These are phyloP conservation scores for Capsicum pubescens DNA, from an alignment of 257 asterid species.

Conservation along the genomic window DNA sequence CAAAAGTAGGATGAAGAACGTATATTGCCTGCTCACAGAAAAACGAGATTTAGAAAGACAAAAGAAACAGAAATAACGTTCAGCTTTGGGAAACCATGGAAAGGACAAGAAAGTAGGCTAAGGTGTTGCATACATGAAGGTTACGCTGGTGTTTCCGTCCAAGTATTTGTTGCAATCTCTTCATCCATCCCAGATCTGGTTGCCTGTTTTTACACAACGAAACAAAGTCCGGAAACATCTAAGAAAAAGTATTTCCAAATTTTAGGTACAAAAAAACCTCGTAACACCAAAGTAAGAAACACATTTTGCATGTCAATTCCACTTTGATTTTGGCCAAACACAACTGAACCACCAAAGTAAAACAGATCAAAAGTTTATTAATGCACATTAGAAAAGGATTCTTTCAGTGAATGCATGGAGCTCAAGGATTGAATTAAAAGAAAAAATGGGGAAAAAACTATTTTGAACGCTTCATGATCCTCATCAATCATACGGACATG, in stretches of 20 bases:
- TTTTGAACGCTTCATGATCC: background rate
- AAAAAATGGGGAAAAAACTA: background rate
- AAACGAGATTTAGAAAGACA: background rate
- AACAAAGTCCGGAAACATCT: constrained; percentile 14
- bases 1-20: constrained; percentile 92
- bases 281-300: background rate
- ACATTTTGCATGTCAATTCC: background rate
- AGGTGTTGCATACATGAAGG: constrained; percentile 70
- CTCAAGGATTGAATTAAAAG: background rate
- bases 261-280: background rate
- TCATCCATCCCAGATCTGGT: constrained; percentile 98
- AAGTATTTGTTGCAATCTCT: constrained; percentile 86
- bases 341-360: background rate
- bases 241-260: background rate
- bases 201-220: constrained; percentile 61
- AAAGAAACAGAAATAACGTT: background rate
- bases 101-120: background rate
- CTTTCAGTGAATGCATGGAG: background rate
- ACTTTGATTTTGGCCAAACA: background rate
- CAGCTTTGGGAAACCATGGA: background rate
- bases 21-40: constrained; percentile 70
- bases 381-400: background rate
- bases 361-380: background rate
- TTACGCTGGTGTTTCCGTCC: constrained; percentile 96
- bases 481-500: background rate